A percentile compares a stretch with the other conserved stretches of the same genome.
These are phyloP conservation scores for Xylaria telfairii DNA, from an alignment of 495 filamentous ascomycete genomes.

Conservation along the genomic window DNA sequence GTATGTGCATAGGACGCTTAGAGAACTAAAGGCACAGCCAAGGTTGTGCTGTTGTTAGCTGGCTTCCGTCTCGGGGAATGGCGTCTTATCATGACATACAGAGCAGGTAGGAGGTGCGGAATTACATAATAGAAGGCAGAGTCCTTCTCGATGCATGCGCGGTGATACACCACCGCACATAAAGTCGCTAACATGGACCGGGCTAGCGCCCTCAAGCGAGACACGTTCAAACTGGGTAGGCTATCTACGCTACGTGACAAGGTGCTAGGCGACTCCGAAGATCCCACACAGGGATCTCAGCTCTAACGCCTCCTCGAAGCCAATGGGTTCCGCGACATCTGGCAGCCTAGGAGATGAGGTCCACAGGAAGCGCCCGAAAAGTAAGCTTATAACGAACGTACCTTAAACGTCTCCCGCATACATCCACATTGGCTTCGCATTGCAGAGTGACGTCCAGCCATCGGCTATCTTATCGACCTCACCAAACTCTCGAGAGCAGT, in stretches of 20 bases:
- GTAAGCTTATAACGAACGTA: conserved; percentile 20
- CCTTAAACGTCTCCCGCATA: conserved; percentile 24
- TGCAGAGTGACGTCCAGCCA: conserved; percentile 18
- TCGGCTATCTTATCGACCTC: conserved; percentile 28
- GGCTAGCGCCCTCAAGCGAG: conserved; percentile 10
- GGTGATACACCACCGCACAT: neutral
- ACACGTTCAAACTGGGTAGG: conserved; percentile 12
- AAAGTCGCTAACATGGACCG: neutral
- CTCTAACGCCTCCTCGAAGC: neutral
- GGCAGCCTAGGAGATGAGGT: conserved; percentile 10
- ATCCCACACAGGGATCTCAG: conserved; percentile 24
- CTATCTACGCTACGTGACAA: neutral
- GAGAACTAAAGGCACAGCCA: neutral
- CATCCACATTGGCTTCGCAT: conserved; percentile 22
- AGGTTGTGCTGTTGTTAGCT: neutral
- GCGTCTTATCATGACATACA: conserved; percentile 13
- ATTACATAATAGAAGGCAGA: neutral
- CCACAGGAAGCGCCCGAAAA: conserved; percentile 5
- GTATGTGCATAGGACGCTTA: neutral
- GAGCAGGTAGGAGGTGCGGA: neutral
- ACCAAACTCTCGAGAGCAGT: neutral
- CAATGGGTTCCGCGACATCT: neutral
- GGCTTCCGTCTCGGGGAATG: neutral
- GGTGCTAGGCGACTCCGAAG: conserved; percentile 20
- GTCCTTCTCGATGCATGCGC: neutral